Evolutionary conservation across 495 filamentous ascomycete genomes (phyloP), one percentile per base, ranked within the genome.

Genomic region (Lasiosphaeria miniovina): DNA sequence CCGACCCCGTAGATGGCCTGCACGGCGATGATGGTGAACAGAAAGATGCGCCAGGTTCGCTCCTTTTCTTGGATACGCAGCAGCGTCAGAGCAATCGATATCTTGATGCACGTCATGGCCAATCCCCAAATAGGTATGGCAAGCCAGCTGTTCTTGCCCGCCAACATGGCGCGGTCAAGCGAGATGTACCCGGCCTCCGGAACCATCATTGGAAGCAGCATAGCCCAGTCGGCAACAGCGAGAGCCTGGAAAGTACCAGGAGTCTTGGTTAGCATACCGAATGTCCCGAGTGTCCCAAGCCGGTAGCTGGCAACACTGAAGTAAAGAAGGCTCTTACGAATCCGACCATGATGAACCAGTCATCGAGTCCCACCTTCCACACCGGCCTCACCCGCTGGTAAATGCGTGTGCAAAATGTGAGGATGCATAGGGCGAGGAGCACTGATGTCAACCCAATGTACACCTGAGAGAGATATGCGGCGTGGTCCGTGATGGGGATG

Each of bases 1-100:
- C 60, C 58, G 64, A 80, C 72, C 38, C 81, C 81, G 66, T 88
- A 87, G 59, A 86, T 80, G 15, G 71, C 70, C 60, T 81, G 81
- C 9, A 87, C 65, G 2, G 76, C 78, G 3, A 74, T 73, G 41
- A 72, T 67, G 51, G 73, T 75, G 71, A 80, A 85, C 49, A 88
- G 75, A 6, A 80, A 84, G 53, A 88, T 69, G 43, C 70, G 58
- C 68, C 68, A 70, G 2, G 55, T 41, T 8, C 76, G 59, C 82
- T 83, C 41, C 24, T 58, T 61, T 34, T 54, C 54, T 24, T 63
- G 62, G 58, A 70, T 68, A n/a, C 68, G 68, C 1, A 70, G 61
- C 7, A 70, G 58, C 0, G 68, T 70, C 34, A 68, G 51, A 4
- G 65, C 65, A 52, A 68, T 70, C 4, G 68, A 70, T 6, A 65